Evolutionary conservation across 2,329 filamentous ascomycete genomes (phyloP).

Genomic region (Leptographium galeiforme): DNA sequence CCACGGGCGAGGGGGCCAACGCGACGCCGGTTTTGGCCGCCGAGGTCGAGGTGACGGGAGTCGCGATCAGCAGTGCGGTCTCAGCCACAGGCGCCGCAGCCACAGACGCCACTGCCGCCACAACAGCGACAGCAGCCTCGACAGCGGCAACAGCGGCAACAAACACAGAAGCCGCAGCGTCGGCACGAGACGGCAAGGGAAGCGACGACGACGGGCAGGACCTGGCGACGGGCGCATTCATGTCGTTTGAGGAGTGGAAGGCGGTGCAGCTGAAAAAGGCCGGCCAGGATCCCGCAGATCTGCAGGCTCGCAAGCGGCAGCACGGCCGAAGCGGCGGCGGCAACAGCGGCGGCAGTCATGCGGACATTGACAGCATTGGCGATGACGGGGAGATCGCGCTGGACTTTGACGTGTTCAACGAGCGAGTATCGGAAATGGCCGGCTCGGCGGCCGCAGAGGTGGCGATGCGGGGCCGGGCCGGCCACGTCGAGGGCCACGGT

Average conservation of each 20-base stretch:
- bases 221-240: slow-evolving; percentile 52
- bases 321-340: slow-evolving; percentile 20
- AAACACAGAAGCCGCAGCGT: background rate
- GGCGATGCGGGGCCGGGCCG: background rate
- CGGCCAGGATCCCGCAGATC: slow-evolving; percentile 57
- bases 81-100: background rate
- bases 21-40: too few species aligned
- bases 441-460: slow-evolving; percentile 16
- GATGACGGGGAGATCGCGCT: slow-evolving; percentile 74
- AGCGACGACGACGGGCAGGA: slow-evolving; percentile 22
- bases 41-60: too few species aligned
- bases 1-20: background rate
- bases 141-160: background rate
- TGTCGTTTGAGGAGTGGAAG: slow-evolving; percentile 98
- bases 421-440: slow-evolving; percentile 28
- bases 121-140: background rate
- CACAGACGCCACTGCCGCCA: slow-evolving; percentile 6
- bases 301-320: slow-evolving; percentile 39
- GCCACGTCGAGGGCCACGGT: background rate
- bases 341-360: slow-evolving; percentile 23
- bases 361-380: slow-evolving; percentile 59
- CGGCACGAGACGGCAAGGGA: slow-evolving; percentile 7
- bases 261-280: slow-evolving; percentile 77
- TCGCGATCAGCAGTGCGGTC: too few species aligned
- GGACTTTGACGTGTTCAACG: slow-evolving; percentile 37